Evolutionary conservation across 1,139 yeast genomes (phyloP).

Genomic region (Lodderomyces margitis): DNA sequence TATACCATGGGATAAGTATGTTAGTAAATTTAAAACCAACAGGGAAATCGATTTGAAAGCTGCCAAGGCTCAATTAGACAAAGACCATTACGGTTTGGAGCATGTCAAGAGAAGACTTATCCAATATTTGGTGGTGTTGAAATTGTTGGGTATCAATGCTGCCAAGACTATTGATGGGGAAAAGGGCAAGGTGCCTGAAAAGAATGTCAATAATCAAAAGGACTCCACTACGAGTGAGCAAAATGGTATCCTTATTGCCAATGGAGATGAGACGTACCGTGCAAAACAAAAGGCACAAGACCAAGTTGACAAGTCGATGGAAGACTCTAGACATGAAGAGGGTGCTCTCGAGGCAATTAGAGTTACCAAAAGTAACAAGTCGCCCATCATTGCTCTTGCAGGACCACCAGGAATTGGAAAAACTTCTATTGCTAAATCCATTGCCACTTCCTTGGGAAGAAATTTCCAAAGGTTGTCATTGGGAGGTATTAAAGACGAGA

Average conservation of each 20-base stretch:
- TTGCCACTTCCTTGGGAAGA: conserved; percentile 78
- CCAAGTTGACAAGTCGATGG: conserved; percentile 23
- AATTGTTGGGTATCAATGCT: conserved; percentile 51
- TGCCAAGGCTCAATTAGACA: conserved; percentile 64
- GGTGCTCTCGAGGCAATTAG: conserved; percentile 21
- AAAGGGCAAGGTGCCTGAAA: not conserved
- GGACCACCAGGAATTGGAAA: conserved; percentile 98
- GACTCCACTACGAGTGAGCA: conserved; percentile 6
- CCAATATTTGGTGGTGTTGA: conserved; percentile 78
- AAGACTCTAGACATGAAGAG: conserved; percentile 12
- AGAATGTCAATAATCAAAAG: not conserved
- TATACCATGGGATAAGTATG: conserved; percentile 57
- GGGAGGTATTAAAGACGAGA: conserved; percentile 88
- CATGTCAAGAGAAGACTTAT: conserved; percentile 78
- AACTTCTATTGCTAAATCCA: conserved; percentile 83
- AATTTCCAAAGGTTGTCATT: conserved; percentile 80
- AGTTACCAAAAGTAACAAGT: conserved; percentile 41
- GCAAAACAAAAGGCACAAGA: conserved; percentile 29
- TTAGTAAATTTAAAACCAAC: conserved; percentile 39
- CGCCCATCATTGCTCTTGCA: conserved; percentile 78
- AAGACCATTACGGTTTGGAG: conserved; percentile 82
- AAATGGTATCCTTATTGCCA: conserved; percentile 30
- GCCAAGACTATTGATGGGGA: conserved; percentile 20
- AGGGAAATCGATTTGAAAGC: conserved; percentile 48
- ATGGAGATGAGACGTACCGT: conserved; percentile 33